Percentiles rank a stretch among this genome's conserved stretches.
phyloP scores from a whole-genome alignment of 1,284 basidiomycete species.

The Lignosus rhinocerotis region DNA sequence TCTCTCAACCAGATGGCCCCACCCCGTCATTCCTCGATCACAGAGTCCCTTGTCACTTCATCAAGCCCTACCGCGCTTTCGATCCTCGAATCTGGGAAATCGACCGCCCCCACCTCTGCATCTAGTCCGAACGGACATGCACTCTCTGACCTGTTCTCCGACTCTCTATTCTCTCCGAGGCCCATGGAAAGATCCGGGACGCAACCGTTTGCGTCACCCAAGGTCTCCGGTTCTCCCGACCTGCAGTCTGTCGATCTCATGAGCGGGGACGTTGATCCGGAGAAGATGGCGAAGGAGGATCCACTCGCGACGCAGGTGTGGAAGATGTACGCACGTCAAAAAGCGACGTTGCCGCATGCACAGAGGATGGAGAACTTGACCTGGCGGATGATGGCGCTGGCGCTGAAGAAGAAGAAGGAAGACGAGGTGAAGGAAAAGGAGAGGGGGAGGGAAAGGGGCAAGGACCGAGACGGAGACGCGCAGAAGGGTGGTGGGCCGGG shows the following conservation, averaged over 20 bases:
- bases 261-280: slow-evolving; percentile 53
- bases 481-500: slow-evolving; percentile 23
- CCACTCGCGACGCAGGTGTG: slow-evolving; percentile 95
- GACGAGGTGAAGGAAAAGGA: slow-evolving; percentile 49
- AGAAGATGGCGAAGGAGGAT: slow-evolving; percentile 73
- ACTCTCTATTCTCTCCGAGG: slow-evolving; percentile 55
- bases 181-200: slow-evolving; percentile 43
- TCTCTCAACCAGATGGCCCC: slow-evolving; percentile 31
- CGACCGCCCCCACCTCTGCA: slow-evolving; percentile 33
- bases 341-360: slow-evolving; percentile 85
- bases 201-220: slow-evolving; percentile 62
- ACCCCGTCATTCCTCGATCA: slow-evolving; percentile 28
- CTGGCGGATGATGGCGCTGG: slow-evolving; percentile 98
- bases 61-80: slow-evolving; percentile 33
- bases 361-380: slow-evolving; percentile 97
- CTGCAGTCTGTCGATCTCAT: slow-evolving; percentile 44
- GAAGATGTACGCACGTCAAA: slow-evolving; percentile 93
- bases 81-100: slow-evolving; percentile 27
- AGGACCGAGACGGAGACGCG: slow-evolving; percentile 40
- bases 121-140: slow-evolving; percentile 40
- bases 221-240: slow-evolving; percentile 67
- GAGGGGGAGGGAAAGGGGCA: slow-evolving; percentile 56
- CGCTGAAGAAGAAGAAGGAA: slow-evolving; percentile 83
- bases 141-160: slow-evolving; percentile 71
- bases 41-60: slow-evolving; percentile 29